Conservation (phyloP, 164 flowering plant genomes). For the Protea cynaroides region DNA sequence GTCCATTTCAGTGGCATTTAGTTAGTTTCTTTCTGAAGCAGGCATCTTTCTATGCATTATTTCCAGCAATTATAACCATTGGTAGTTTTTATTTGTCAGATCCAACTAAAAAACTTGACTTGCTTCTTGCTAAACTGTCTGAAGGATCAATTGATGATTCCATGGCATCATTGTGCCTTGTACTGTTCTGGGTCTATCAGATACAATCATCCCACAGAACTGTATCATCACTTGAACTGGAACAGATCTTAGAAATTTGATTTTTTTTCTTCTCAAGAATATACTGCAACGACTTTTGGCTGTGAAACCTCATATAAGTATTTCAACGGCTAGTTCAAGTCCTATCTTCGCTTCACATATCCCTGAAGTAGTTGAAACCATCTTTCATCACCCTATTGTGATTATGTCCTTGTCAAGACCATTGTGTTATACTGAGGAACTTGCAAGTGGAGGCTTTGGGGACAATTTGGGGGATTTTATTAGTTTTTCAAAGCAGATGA, state of each 20-base stretch:
- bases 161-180: slow-evolving; percentile 41
- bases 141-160: slow-evolving; percentile 27
- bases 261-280: slow-evolving; percentile 38
- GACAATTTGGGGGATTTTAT: slow-evolving; percentile 26
- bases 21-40: slow-evolving; percentile 45
- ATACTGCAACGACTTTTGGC: slow-evolving; percentile 31
- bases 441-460: slow-evolving; percentile 12
- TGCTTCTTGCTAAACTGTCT: slow-evolving; percentile 50
- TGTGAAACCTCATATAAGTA: slow-evolving; percentile 23
- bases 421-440: slow-evolving; percentile 15
- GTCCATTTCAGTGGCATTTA: slow-evolving; percentile 41
- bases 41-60: slow-evolving; percentile 56
- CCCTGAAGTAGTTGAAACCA: slow-evolving; percentile 37
- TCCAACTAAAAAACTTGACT: slow-evolving; percentile 26
- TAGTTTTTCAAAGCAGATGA: slow-evolving; percentile 20
- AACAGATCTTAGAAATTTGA: slow-evolving; percentile 43
- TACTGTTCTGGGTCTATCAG: slow-evolving; percentile 73
- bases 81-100: slow-evolving; percentile 20
- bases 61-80: slow-evolving; percentile 43
- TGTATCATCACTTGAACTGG: slow-evolving; percentile 34
- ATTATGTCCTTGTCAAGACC: slow-evolving; percentile 31
- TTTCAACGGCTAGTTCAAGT: slow-evolving; percentile 10
- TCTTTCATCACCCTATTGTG: slow-evolving; percentile 65
- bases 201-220: slow-evolving; percentile 30
- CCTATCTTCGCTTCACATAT: slow-evolving; percentile 18